Conservation (phyloP, 2,329 filamentous ascomycete species). For the Stagonosporopsis cucurbitacearum region DNA sequence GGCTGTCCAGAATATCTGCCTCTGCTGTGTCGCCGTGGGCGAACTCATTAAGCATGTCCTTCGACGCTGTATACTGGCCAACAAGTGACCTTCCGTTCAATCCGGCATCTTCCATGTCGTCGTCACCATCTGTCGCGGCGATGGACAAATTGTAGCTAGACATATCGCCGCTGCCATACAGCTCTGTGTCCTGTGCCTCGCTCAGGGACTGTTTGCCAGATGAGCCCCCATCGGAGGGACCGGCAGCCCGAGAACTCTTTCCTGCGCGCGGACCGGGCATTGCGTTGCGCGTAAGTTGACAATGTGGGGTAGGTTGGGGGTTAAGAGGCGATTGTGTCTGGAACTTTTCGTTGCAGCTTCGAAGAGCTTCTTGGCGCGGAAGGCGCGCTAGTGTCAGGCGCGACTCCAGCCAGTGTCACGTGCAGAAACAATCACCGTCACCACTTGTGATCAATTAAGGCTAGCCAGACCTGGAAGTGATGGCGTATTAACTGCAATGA, state of each 20-base stretch:
- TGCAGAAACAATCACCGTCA: neutral
- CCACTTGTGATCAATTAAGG: too few relatives aligned
- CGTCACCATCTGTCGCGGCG: constrained; percentile 77
- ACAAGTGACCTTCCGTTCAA: constrained; percentile 75
- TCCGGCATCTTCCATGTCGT: constrained; percentile 76
- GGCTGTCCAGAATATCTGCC: constrained; percentile 83
- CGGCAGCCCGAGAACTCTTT: constrained; percentile 83
- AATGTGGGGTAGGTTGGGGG: constrained; percentile 16
- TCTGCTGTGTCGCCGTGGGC: constrained; percentile 88
- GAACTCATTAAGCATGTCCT: constrained; percentile 92
- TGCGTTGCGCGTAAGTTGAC: constrained; percentile 34
- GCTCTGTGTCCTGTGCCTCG: constrained; percentile 83
- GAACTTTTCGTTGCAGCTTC: constrained; percentile 18
- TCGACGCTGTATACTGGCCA: constrained; percentile 94
- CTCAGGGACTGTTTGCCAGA: constrained; percentile 91
- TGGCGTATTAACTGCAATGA: neutral
- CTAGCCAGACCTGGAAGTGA: neutral
- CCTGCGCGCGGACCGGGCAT: constrained; percentile 46
- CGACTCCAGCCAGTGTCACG: constrained; percentile 8
- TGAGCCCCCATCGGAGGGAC: constrained; percentile 77
- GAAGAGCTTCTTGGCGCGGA: constrained; percentile 15
- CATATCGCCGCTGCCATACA: constrained; percentile 84
- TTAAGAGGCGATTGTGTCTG: constrained; percentile 2
- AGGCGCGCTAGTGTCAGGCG: constrained; percentile 11
- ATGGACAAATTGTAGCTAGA: constrained; percentile 91